Evolutionary conservation across 805 yeast genomes (phyloP).

Genomic region (Jamesozyma spencerorum): DNA sequence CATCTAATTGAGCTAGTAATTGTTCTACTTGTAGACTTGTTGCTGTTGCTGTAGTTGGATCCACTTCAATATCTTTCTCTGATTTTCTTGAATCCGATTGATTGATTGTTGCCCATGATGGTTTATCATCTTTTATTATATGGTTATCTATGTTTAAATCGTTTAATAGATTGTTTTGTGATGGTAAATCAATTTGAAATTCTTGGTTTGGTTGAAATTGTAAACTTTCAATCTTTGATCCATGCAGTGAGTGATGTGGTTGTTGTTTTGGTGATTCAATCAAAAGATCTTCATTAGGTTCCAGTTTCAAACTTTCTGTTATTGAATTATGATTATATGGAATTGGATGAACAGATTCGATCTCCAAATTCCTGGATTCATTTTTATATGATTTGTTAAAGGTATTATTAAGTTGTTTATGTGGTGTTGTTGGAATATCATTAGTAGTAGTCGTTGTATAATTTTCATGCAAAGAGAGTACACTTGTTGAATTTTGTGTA

Average conservation of each 20-base stretch:
- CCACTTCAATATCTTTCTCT: neutral
- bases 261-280: too few relatives aligned
- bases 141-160: neutral
- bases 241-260: neutral
- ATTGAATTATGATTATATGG: too few relatives aligned
- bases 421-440: too few relatives aligned
- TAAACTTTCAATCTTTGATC: neutral
- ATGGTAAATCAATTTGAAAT: neutral
- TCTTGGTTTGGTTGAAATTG: neutral
- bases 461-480: neutral
- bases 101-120: neutral
- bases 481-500: constrained; percentile 15
- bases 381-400: too few relatives aligned
- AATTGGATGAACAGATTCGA: too few relatives aligned
- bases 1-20: constrained; percentile 25
- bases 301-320: too few relatives aligned
- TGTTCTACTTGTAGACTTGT: constrained; percentile 24
- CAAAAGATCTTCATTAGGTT: too few relatives aligned
- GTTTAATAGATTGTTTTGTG: neutral
- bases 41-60: constrained; percentile 8
- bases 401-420: too few relatives aligned
- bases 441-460: too few relatives aligned
- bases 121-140: neutral
- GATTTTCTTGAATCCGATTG: neutral
- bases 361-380: too few relatives aligned